These are phyloP conservation scores for Tolypocladium cylindrosporum DNA, from an alignment of 2,329 filamentous ascomycete species.

Conservation along the genomic window DNA sequence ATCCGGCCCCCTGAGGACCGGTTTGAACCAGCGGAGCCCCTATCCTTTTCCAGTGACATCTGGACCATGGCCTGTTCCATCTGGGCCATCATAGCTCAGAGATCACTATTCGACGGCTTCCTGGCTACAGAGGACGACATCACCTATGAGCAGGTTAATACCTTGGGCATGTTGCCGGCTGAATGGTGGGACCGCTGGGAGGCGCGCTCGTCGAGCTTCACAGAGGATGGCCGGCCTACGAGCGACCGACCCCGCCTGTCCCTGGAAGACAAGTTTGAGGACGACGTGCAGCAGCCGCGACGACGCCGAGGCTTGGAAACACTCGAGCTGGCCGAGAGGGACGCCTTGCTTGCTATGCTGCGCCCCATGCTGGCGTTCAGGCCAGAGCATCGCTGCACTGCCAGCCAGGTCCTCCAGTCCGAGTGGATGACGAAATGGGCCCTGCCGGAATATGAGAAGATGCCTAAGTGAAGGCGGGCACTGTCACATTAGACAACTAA, in stretches of 20 bases:
- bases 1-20: no score
- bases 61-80: no score
- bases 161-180: no score
- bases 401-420: not conserved
- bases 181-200: no score
- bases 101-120: no score
- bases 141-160: no score
- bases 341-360: not conserved
- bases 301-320: not conserved
- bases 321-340: not conserved
- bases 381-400: not conserved
- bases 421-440: not conserved
- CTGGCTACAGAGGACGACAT: no score
- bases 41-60: no score
- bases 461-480: not conserved
- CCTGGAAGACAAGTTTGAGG: not conserved
- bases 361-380: not conserved
- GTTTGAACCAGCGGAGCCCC: no score
- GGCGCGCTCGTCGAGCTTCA: no score
- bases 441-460: not conserved
- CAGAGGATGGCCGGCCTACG: not conserved
- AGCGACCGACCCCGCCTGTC: not conserved
- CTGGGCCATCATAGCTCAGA: no score
- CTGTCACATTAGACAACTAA: not conserved
- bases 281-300: not conserved